phyloP scores from a whole-genome alignment of 2,329 filamentous ascomycete species.

The Tolypocladium tropicale region DNA sequence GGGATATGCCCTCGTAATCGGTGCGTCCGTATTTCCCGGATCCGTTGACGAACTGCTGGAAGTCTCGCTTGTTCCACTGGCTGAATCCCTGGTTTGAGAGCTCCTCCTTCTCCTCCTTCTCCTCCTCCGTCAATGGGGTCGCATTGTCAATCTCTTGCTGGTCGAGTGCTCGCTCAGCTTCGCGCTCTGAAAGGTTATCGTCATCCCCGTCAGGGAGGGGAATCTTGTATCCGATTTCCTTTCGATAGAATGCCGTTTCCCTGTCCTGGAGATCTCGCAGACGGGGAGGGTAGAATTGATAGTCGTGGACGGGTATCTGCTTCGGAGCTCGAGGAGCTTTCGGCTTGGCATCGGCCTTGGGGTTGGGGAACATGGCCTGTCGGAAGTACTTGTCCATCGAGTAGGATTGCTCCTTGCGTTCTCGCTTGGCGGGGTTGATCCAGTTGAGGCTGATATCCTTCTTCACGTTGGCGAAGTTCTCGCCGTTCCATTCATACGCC shows the following conservation, averaged over 20 bases:
- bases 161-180: slow-evolving; percentile 76
- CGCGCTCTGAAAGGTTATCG: slow-evolving; percentile 73
- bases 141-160: slow-evolving; percentile 93
- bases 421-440: slow-evolving; percentile 98
- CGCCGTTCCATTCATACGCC: slow-evolving; percentile 97
- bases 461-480: slow-evolving; percentile 86
- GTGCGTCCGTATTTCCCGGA: slow-evolving; percentile 85
- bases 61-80: slow-evolving; percentile 94
- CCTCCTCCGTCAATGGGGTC: slow-evolving; percentile 76
- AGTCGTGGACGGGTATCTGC: slow-evolving; percentile 86
- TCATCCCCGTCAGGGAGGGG: slow-evolving; percentile 82
- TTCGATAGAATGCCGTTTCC: slow-evolving; percentile 90
- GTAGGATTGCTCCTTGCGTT: slow-evolving; percentile 95
- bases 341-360: slow-evolving; percentile 81
- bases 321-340: slow-evolving; percentile 94
- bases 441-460: slow-evolving; percentile 88
- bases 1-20: slow-evolving; percentile 75
- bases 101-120: slow-evolving; percentile 74
- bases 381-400: slow-evolving; percentile 99
- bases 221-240: slow-evolving; percentile 93
- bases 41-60: slow-evolving; percentile 95
- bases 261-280: slow-evolving; percentile 87
- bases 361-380: slow-evolving; percentile 68
- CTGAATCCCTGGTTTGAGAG: slow-evolving; percentile 80
- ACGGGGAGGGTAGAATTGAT: slow-evolving; percentile 86